Conservation (phyloP, 257 asterid species). For the Scutellaria galericulata region DNA sequence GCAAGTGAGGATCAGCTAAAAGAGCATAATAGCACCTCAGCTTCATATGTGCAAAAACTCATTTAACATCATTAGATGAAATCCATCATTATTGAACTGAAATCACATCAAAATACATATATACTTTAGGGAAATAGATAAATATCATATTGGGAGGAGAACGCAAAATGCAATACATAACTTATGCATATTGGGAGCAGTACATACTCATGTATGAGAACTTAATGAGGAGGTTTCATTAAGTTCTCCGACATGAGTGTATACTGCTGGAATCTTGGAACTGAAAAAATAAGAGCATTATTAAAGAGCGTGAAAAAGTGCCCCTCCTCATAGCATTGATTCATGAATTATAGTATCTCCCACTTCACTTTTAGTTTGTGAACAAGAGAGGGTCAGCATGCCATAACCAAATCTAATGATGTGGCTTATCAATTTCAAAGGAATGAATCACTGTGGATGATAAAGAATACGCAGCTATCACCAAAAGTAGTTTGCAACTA, state of each 20-base stretch:
- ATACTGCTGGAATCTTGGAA: too few species aligned
- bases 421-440: neutral
- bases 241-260: too few species aligned
- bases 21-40: constrained; percentile 22
- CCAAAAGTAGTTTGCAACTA: neutral
- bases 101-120: constrained; percentile 14
- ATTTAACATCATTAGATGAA: constrained; percentile 2
- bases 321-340: neutral
- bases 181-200: neutral
- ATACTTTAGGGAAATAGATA: neutral
- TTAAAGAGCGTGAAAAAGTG: too few species aligned
- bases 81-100: constrained; percentile 4
- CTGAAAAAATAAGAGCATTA: too few species aligned
- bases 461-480: neutral
- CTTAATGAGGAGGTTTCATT: too few species aligned
- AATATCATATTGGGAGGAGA: neutral
- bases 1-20: constrained; percentile 28
- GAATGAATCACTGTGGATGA: neutral
- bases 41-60: neutral
- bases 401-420: neutral
- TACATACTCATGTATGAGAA: too few species aligned
- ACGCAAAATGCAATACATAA: neutral
- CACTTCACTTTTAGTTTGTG: neutral
- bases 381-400: neutral
- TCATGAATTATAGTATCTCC: constrained; percentile 7